Conservation (phyloP, 2,329 filamentous ascomycete species). For the Huntiella decipiens region DNA sequence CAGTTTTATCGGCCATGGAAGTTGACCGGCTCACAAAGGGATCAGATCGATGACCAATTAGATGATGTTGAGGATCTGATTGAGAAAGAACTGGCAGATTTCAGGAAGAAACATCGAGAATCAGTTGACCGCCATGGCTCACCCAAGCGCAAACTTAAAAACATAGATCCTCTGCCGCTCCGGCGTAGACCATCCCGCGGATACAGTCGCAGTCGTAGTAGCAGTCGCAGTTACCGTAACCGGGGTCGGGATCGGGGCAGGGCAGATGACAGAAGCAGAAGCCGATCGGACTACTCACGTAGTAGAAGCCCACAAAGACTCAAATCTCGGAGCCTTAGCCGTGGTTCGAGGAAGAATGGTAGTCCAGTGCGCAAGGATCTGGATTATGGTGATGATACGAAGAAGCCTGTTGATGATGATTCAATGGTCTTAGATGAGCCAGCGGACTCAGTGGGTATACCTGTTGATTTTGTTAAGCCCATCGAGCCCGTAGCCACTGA, state of each 20-base stretch:
- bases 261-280: not conserved
- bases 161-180: not conserved
- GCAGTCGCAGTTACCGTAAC: not conserved
- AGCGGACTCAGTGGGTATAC: too few species aligned
- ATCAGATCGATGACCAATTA: constrained; percentile 51
- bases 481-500: too few species aligned
- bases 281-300: not conserved
- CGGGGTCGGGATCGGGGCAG: not conserved
- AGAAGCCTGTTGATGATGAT: not conserved
- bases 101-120: constrained; percentile 30
- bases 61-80: constrained; percentile 44
- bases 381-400: not conserved
- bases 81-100: constrained; percentile 44
- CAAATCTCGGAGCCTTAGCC: not conserved
- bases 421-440: not conserved
- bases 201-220: constrained; percentile 17
- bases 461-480: too few species aligned
- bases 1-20: constrained; percentile 82
- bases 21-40: constrained; percentile 47
- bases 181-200: constrained; percentile 2
- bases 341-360: not conserved
- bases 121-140: constrained; percentile 17
- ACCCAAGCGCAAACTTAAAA: constrained; percentile 1
- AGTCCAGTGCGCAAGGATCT: not conserved
- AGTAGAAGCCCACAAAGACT: not conserved